Evolutionary conservation across 2,329 filamentous ascomycete genomes (phyloP), one percentile per base, ranked within the genome.

Genomic region (Phialophora expanda): DNA sequence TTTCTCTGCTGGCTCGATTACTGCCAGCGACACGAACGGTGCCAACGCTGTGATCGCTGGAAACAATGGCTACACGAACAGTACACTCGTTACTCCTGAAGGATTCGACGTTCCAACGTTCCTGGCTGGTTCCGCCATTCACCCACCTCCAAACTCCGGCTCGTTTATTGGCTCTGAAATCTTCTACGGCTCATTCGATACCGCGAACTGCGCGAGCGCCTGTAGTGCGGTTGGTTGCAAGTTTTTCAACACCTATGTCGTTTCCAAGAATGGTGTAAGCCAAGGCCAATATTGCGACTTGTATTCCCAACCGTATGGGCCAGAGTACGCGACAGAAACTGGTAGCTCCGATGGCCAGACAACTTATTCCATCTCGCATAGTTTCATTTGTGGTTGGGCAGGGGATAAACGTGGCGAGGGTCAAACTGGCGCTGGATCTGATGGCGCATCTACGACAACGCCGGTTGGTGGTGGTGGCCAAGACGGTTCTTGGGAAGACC

Each of bases 211-310:
- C 44, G 65, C 67, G 11, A 38, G 56, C 6, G 65, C 65, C 44
- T 64, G 63, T 30, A 54, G 44, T 8, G 55, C 62, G 4, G 50
- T 54, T 26, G 60, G 57, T n/a, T 64, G 67, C 46, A 60, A 56
- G 20, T 69, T 69, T 61, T 69, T 67, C 66, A 69, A 69, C 57
- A 69, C 67, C 30, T 69, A 69, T 34, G 32, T 67, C 34, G 56
- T 69, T n/a, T 64, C 55, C 46, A 57, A 58, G 53, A 61, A 69
- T 30, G 64, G 64, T 51, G 60, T 65, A 14, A 44, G 26, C 26
- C 61, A 67, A 51, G 62, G 62, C 14, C 67, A 69, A 63, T 66
- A 69, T 56, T 69, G 67, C 44, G 67, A 69, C 53, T 28, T 69
- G 30, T 69, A 69, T 44, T 51, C 65, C 53, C 34, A 64, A 9